These are phyloP conservation scores for Mangifera indica DNA, from an alignment of 345 rosid genomes.

Conservation along the genomic window DNA sequence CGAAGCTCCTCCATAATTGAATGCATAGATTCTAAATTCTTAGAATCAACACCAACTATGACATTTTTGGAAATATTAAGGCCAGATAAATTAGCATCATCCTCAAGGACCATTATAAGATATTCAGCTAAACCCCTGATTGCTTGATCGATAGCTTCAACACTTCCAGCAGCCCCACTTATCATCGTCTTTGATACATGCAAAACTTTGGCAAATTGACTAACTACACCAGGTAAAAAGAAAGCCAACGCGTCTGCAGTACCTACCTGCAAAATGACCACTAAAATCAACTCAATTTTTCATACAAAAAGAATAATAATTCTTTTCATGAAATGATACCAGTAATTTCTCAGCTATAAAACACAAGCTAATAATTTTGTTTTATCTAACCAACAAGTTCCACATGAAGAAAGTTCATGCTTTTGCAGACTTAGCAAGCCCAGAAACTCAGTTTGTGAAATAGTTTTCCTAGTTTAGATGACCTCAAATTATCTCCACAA, in stretches of 20 bases:
- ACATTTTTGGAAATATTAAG: slow-evolving; percentile 31
- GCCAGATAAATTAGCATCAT: slow-evolving; percentile 56
- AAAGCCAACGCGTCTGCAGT: slow-evolving; percentile 86
- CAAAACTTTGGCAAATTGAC: slow-evolving; percentile 81
- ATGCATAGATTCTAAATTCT: slow-evolving; percentile 40
- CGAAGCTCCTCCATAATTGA: slow-evolving; percentile 66
- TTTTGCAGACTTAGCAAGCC: neutral
- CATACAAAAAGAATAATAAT: neutral
- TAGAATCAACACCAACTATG: slow-evolving; percentile 26
- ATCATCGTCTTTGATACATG: slow-evolving; percentile 69
- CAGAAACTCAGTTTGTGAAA: neutral
- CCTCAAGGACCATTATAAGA: slow-evolving; percentile 81
- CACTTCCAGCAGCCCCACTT: slow-evolving; percentile 93
- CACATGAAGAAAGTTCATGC: neutral
- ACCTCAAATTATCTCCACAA: neutral
- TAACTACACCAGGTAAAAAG: slow-evolving; percentile 92
- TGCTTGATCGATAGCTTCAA: slow-evolving; percentile 79
- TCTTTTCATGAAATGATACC: neutral
- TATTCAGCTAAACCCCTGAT: slow-evolving; percentile 84
- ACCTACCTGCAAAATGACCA: slow-evolving; percentile 58
- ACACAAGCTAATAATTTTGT: slow-evolving; percentile 1
- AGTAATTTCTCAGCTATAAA: neutral
- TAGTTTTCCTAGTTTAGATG: neutral
- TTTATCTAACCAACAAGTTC: neutral
- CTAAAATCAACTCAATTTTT: slow-evolving; percentile 15